These are phyloP conservation scores for Epithemia pelagica DNA, from an alignment of 108 stramenopile genomes.

Conservation along the genomic window DNA sequence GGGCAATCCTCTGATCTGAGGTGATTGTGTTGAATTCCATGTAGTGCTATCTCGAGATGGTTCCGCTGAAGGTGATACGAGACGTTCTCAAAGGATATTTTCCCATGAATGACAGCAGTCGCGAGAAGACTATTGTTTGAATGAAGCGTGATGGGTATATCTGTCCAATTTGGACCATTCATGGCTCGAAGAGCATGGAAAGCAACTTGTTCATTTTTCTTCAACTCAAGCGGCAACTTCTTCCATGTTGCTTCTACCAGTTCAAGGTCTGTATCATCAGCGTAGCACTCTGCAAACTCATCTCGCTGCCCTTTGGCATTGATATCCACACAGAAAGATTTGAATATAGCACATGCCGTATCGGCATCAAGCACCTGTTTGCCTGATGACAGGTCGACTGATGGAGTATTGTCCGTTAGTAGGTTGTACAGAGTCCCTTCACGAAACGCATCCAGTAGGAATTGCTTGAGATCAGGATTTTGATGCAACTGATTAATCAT, in stretches of 20 bases:
- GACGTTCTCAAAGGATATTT: neutral
- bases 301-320: neutral
- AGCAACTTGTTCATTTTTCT: neutral
- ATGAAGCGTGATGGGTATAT: neutral
- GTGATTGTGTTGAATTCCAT: neutral
- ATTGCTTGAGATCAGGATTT: too few relatives aligned
- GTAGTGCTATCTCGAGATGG: neutral
- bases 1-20: neutral
- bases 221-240: neutral
- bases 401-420: too few relatives aligned
- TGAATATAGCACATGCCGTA: neutral
- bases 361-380: too few relatives aligned
- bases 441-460: too few relatives aligned
- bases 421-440: too few relatives aligned
- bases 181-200: neutral
- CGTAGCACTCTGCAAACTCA: neutral
- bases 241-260: neutral
- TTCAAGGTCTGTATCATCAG: too few relatives aligned
- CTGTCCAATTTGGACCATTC: neutral
- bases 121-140: neutral
- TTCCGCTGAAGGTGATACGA: neutral
- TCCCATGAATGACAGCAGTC: neutral
- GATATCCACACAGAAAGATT: neutral
- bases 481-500: too few relatives aligned
- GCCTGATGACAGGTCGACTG: too few relatives aligned